Evolutionary conservation across 345 rosid species (phyloP).

Genomic region (Lepidium africanum): DNA sequence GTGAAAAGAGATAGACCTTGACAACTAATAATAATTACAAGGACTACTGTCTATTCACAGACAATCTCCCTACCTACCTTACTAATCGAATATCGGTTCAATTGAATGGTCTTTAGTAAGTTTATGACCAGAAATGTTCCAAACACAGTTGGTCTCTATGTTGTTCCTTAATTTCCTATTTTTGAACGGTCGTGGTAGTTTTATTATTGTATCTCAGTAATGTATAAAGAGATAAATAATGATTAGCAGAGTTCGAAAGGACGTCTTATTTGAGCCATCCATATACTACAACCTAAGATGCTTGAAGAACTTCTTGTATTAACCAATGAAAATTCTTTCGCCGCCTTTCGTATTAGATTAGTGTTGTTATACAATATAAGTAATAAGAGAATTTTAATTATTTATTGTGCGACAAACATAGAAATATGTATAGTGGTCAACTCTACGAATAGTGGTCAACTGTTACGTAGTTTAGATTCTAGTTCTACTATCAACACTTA

Average conservation of each 20-base stretch:
- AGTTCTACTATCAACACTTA: conserved; percentile 17
- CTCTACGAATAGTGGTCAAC: not conserved
- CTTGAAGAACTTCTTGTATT: conserved; percentile 12
- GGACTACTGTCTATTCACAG: not conserved
- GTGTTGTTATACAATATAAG: not conserved
- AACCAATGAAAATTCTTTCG: conserved; percentile 20
- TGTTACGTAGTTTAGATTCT: not conserved
- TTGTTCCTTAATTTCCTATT: not conserved
- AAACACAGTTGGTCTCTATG: not conserved
- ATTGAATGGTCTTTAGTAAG: not conserved
- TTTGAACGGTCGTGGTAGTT: not conserved
- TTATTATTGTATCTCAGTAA: not conserved
- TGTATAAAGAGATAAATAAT: conserved; percentile 7
- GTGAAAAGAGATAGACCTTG: conserved; percentile 11
- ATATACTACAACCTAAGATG: conserved; percentile 23
- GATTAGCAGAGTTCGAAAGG: conserved; percentile 22
- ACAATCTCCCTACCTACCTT: not conserved
- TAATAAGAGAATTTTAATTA: not conserved
- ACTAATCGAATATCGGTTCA: not conserved
- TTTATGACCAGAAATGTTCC: not conserved
- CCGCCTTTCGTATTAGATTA: not conserved
- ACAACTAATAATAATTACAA: not conserved
- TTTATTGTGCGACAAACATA: not conserved
- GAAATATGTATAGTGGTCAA: conserved; percentile 27
- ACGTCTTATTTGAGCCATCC: conserved; percentile 23